These are phyloP conservation scores for Naganishia friedmannii DNA, from an alignment of 768 basidiomycete species.

Conservation along the genomic window DNA sequence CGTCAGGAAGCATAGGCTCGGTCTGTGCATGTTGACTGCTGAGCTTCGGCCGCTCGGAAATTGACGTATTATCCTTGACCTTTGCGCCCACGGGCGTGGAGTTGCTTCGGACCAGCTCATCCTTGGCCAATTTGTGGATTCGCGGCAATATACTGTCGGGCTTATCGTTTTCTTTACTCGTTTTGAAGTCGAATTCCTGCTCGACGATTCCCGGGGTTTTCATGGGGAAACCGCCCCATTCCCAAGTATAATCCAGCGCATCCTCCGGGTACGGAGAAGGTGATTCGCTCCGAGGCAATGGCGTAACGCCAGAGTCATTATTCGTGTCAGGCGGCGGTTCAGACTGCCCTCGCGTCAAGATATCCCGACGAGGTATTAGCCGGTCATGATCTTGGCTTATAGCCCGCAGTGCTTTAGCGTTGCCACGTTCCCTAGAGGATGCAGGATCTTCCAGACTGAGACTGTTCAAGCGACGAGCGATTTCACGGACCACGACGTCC, in stretches of 20 bases:
- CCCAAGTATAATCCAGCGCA: constrained; percentile 76
- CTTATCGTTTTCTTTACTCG: not conserved
- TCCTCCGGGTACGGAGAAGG: not conserved
- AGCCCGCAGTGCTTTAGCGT: not conserved
- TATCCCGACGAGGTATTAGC: constrained; percentile 9
- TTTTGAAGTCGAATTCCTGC: constrained; percentile 1
- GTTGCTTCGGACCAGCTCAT: constrained; percentile 3
- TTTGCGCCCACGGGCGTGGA: not conserved
- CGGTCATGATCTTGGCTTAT: not conserved
- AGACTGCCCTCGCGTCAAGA: constrained; percentile 21
- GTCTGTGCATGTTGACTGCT: constrained; percentile 13
- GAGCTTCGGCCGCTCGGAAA: not conserved
- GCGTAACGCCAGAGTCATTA: not conserved
- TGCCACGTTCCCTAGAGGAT: not conserved
- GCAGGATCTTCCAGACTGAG: constrained; percentile 7
- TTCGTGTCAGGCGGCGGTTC: constrained; percentile 24
- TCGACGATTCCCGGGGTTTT: constrained; percentile 50
- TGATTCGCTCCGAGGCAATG: not conserved
- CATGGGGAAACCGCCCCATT: constrained; percentile 86
- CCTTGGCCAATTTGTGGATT: not conserved
- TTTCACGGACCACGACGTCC: constrained; percentile 20
- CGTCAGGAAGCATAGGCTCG: constrained; percentile 4
- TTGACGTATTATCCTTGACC: not conserved
- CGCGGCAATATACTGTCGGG: not conserved
- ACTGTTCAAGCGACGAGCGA: constrained; percentile 26